These are phyloP conservation scores for Malassezia brasiliensis DNA, from an alignment of 1,284 basidiomycete species.

Conservation along the genomic window DNA sequence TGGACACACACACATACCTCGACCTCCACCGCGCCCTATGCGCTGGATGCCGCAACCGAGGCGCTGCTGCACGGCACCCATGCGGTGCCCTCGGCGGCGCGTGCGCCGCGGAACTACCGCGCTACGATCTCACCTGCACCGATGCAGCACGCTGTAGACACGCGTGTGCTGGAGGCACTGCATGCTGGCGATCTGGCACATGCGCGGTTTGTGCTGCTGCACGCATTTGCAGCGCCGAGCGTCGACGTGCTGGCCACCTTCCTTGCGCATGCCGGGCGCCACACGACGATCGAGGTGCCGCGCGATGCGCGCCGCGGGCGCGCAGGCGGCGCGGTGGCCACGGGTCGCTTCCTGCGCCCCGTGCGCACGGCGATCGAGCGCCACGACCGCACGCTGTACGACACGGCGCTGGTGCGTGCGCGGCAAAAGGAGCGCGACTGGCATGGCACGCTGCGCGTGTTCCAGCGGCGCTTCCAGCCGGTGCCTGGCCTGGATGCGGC, in stretches of 20 bases:
- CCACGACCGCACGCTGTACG: conserved; percentile 1
- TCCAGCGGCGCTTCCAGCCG: conserved; percentile 12
- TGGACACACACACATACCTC: neutral
- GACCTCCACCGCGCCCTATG: neutral
- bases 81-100: neutral
- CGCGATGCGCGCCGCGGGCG: neutral
- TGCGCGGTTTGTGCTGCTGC: conserved; percentile 6
- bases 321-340: neutral
- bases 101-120: neutral
- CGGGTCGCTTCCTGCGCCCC: conserved; percentile 11
- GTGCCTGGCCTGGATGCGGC: neutral
- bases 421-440: conserved; percentile 11
- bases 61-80: neutral
- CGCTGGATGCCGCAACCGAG: neutral
- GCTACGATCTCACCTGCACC: neutral
- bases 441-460: conserved; percentile 13
- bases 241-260: conserved; percentile 6
- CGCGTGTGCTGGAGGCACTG: neutral
- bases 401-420: conserved; percentile 14
- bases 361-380: conserved; percentile 5
- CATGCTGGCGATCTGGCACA: neutral
- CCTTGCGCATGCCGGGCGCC: conserved; percentile 3
- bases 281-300: neutral
- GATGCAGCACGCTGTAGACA: neutral
- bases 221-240: neutral